Percentiles rank a stretch among this genome's conserved stretches.
phyloP scores from a whole-genome alignment of 306 rosid species.

The Begonia masoniana region DNA sequence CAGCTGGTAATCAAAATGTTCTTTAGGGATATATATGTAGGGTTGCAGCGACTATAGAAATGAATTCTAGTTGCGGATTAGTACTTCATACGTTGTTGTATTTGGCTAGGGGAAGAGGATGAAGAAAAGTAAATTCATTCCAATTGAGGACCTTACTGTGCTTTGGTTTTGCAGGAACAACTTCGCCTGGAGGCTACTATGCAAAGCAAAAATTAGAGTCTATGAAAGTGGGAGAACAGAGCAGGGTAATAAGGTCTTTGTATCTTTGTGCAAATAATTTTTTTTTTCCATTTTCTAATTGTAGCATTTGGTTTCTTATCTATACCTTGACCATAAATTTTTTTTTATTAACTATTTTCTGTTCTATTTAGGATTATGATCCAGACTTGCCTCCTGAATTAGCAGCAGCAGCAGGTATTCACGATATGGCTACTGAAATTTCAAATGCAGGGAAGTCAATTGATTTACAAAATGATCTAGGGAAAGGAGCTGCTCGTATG shows the following conservation, averaged over 20 bases:
- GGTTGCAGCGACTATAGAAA: no score
- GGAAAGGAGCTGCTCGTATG: slow-evolving; percentile 50
- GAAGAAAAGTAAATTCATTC: neutral
- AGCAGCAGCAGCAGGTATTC: slow-evolving; percentile 88
- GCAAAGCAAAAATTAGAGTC: slow-evolving; percentile 98
- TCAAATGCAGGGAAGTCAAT: slow-evolving; percentile 43
- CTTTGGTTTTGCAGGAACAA: slow-evolving; percentile 82
- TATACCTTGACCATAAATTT: neutral
- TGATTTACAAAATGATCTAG: slow-evolving; percentile 45
- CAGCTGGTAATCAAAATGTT: slow-evolving; percentile 55
- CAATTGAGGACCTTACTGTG: neutral
- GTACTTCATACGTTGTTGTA: no score
- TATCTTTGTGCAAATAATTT: slow-evolving; percentile 8
- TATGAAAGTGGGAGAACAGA: slow-evolving; percentile 96
- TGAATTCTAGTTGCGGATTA: no score
- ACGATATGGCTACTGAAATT: slow-evolving; percentile 43
- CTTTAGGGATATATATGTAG: no score
- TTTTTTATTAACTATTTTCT: slow-evolving; percentile 9
- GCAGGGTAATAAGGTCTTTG: slow-evolving; percentile 42
- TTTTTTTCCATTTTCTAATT: slow-evolving; percentile 1
- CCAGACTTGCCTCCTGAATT: slow-evolving; percentile 99
- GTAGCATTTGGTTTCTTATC: neutral
- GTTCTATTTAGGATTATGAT: slow-evolving; percentile 65
- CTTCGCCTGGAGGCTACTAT: slow-evolving; percentile 94
- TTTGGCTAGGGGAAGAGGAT: neutral